Percentiles rank a stretch among this genome's conserved stretches.
These are phyloP conservation scores for Glycine tomentella DNA, from an alignment of 306 rosid genomes.

Conservation along the genomic window DNA sequence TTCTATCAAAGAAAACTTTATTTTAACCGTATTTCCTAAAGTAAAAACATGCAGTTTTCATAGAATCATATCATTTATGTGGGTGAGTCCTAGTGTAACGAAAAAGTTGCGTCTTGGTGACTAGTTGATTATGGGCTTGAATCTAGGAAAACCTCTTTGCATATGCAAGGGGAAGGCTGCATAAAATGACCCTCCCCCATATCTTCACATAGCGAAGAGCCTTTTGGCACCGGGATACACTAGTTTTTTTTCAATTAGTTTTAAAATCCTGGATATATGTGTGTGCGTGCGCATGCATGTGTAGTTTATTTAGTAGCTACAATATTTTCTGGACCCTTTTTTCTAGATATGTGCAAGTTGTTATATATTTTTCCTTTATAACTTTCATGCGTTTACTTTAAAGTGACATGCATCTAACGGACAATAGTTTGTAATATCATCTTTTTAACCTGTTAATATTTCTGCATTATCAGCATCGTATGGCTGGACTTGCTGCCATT, in stretches of 20 bases:
- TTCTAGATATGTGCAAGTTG: background rate
- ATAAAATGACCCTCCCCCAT: too few relatives aligned
- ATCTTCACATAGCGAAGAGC: too few relatives aligned
- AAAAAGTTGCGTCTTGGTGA: too few relatives aligned
- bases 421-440: conserved; percentile 16
- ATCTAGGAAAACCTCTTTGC: too few relatives aligned
- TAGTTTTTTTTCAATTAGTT: background rate
- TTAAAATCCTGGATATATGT: background rate
- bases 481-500: conserved; percentile 97
- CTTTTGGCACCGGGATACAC: background rate
- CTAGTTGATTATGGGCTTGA: too few relatives aligned
- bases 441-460: conserved; percentile 36
- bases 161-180: too few relatives aligned
- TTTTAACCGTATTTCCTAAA: conserved; percentile 1
- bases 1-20: background rate
- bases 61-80: conserved; percentile 3
- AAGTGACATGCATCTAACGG: background rate
- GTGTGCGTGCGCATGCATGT: too few relatives aligned
- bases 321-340: too few relatives aligned
- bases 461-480: conserved; percentile 84
- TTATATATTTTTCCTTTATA: background rate
- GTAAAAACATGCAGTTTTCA: conserved; percentile 29
- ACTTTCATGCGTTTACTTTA: conserved; percentile 19
- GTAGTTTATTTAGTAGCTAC: too few relatives aligned
- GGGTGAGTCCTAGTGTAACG: too few relatives aligned